Evolutionary conservation across 1,284 basidiomycete genomes (phyloP).

Genomic region (Cryptococcus sp.): DNA sequence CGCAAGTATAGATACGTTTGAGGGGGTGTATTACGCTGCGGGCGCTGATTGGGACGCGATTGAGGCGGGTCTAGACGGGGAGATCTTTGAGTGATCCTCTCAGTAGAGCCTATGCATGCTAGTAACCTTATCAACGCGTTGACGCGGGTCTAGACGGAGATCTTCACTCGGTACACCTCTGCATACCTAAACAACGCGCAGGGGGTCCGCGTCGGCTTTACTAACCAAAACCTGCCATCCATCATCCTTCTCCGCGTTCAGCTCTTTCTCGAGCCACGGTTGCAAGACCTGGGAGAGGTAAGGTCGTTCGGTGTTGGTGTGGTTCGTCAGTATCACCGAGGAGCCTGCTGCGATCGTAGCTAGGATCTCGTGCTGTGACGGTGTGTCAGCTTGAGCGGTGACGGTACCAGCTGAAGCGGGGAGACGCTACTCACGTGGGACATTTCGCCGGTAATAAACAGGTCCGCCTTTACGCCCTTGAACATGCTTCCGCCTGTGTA

Average conservation of each 20-base stretch:
- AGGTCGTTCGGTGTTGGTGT: slow-evolving; percentile 86
- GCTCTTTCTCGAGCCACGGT: slow-evolving; percentile 62
- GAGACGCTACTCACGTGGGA: slow-evolving; percentile 63
- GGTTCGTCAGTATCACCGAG: slow-evolving; percentile 78
- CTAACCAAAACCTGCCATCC: slow-evolving; percentile 49
- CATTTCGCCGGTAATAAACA: slow-evolving; percentile 92
- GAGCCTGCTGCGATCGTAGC: slow-evolving; percentile 70
- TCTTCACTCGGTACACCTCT: background rate
- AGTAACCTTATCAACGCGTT: background rate
- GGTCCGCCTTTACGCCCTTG: slow-evolving; percentile 68
- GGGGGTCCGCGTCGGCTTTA: slow-evolving; percentile 45
- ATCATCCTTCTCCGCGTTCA: slow-evolving; percentile 56
- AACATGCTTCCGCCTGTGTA: slow-evolving; percentile 63
- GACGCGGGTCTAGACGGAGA: background rate
- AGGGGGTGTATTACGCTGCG: slow-evolving; percentile 75
- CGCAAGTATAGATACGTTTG: slow-evolving; percentile 83
- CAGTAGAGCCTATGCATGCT: background rate
- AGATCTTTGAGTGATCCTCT: slow-evolving; percentile 76
- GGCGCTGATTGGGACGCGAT: slow-evolving; percentile 81
- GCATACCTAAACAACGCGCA: slow-evolving; percentile 30
- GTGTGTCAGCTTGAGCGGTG: slow-evolving; percentile 17
- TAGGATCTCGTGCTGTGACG: slow-evolving; percentile 73
- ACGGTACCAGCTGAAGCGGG: background rate
- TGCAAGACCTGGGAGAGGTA: slow-evolving; percentile 70
- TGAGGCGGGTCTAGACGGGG: slow-evolving; percentile 73